Base-by-base conservation (phyloP, 1,139 yeast species). In the Pichia sp. region DNA sequence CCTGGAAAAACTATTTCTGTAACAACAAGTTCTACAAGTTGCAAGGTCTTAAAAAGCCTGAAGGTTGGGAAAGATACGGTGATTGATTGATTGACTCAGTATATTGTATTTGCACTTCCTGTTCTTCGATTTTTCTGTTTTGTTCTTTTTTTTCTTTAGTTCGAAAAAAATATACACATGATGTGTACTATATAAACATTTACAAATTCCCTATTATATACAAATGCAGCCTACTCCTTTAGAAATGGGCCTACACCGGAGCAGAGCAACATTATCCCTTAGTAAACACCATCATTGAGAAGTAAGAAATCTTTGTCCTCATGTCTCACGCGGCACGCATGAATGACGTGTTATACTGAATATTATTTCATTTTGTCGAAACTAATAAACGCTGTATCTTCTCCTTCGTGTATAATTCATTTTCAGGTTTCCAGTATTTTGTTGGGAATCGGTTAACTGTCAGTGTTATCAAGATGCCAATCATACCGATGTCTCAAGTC, bases 1-100 rank as follows among this genome's bases (percentile, higher is more conserved):
- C 96, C 49, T 91, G 92, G 89, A 81, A 81, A 67, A 89, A 85
- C 43, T 92, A 87, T 74, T 85, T 95, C 14, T 92, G 97, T 75
- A 86, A 93, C 41, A 76, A 84, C 60, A 79, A 84, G 67, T 92
- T 77, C 75, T 87, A 80, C 74, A 78, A 80, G 52, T 75, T 84
- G 58, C 79, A 79, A 69, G 80, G 80, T 56, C 71, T 84, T 62
- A 75, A 78, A 58, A 84, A 87, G 69, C 95, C 95, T 57, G 73
- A 73, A 58, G 92, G 90, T 46, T 90, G 96, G 96, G 84, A 83
- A 65, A 74, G 80, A 64, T 81, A 75, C 52, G 56, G 63, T 46
- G 59, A 59, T 52, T 63, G 53, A 48, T 41, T 29, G 2, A 17
- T 24, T 38, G 34, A 40, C 6, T 50, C 14, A 27, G 47, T 24